Conservation (phyloP, 2,329 filamentous ascomycete species). For the Ceratocystiopsis minuta region DNA sequence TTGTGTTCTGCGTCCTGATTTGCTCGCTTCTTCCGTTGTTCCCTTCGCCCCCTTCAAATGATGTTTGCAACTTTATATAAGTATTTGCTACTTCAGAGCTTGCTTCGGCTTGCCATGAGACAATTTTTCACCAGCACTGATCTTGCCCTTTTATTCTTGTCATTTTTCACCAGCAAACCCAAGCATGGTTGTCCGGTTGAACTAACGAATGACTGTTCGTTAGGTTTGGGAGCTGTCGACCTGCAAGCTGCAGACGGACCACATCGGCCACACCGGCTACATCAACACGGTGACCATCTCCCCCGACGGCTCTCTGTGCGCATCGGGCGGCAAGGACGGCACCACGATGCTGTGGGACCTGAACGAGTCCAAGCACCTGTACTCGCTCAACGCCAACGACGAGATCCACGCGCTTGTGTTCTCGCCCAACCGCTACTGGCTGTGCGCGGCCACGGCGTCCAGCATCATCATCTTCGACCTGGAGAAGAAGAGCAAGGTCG, state of each 20-base stretch:
- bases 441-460: constrained; percentile 91
- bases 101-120: constrained; percentile 74
- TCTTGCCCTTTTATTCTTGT: constrained; percentile 13
- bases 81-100: constrained; percentile 99
- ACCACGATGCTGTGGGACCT: constrained; percentile 99
- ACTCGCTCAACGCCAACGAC: constrained; percentile 97
- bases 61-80: constrained; percentile 64
- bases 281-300: constrained; percentile 99
- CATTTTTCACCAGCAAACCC: neutral
- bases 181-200: neutral
- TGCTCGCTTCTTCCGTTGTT: neutral
- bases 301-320: constrained; percentile 95
- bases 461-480: constrained; percentile 99
- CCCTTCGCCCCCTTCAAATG: constrained; percentile 38
- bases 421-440: constrained; percentile 99
- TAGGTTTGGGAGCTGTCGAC: constrained; percentile 99
- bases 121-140: constrained; percentile 64
- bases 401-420: constrained; percentile 99
- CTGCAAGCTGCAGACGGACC: constrained; percentile 99
- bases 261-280: constrained; percentile 99
- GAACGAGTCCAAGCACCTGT: constrained; percentile 99
- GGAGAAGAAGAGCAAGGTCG: constrained; percentile 99
- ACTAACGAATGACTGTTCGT: constrained; percentile 1
- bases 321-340: constrained; percentile 97
- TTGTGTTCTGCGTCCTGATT: constrained; percentile 2